Evolutionary conservation across 805 yeast species (phyloP), one percentile per base, ranked within the genome.

Genomic region (Sugiyamaella smithiae): DNA sequence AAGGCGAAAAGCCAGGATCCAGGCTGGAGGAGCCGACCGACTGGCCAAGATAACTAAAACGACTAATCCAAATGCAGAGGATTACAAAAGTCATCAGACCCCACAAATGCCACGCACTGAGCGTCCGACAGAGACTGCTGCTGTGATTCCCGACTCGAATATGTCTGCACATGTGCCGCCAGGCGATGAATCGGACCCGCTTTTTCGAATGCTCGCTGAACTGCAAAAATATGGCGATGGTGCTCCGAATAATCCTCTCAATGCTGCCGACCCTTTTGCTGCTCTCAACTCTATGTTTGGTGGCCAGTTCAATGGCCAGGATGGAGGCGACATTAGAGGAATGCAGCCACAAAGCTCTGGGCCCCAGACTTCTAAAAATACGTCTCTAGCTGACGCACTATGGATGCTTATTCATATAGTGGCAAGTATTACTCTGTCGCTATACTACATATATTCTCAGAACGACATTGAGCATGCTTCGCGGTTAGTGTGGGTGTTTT

Each of bases 21-120:
- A 49, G 17, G 60, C 57, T n/a, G 54, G 56, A 5, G 66, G 64
- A 7, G 51, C 61, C 4, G 51, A 49, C 44, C 52, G 70, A 7
- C 56, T 65, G 32, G 61, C 64, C 11, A 57, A 61, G 33, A 66
- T 66, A 53, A 65, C 70, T 28, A 53, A 55, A 37, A 55, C 60
- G 50, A 60, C 42, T 32, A 49, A 19, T 54, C 59, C 43, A 49
- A 61, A 40, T 29, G 62, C 31, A 29, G 51, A 48, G 45, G 62
- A 54, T 46, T 56, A 44, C 53, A 55, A 57, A 42, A 44, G 29
- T 22, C 24, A 17, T 25, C 28, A 8, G 14, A 19, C n/a, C 11
- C 23, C n/a, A 8, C 14, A 38, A 5, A n/a, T 5, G 33, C 17
- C 35, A 1, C 40, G 43, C 9, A 11, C 48, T 9, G 16, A 19